phyloP scores from a whole-genome alignment of 805 yeast genomes.

The Ogataea henricii region DNA sequence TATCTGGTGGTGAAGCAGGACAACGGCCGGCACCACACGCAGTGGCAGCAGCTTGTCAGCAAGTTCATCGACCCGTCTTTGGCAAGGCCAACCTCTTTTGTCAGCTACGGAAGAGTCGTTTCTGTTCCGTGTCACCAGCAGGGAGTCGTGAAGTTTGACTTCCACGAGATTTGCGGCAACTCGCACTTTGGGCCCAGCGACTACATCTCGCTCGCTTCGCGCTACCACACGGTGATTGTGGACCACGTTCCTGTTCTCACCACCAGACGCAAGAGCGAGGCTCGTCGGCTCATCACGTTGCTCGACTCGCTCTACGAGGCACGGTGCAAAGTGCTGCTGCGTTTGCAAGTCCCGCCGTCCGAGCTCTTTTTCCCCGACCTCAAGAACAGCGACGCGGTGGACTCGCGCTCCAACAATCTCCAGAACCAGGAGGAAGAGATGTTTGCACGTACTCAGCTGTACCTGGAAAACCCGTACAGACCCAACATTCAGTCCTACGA shows the following conservation, averaged over 20 bases:
- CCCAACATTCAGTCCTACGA: conserved; percentile 69
- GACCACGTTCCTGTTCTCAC: conserved; percentile 64
- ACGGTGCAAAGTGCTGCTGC: conserved; percentile 57
- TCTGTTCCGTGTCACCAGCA: conserved; percentile 43
- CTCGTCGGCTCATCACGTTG: conserved; percentile 64
- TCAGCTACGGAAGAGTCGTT: conserved; percentile 59
- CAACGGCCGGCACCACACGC: conserved; percentile 26
- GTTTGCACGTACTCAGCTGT: conserved; percentile 65
- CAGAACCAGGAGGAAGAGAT: conserved; percentile 65
- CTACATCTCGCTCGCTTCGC: conserved; percentile 66
- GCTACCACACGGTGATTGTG: conserved; percentile 55
- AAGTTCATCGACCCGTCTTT: conserved; percentile 13
- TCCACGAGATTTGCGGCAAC: conserved; percentile 55
- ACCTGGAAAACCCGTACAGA: conserved; percentile 62
- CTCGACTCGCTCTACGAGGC: conserved; percentile 72
- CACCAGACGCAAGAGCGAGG: conserved; percentile 61
- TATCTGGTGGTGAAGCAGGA: conserved; percentile 37
- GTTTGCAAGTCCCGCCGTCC: conserved; percentile 51
- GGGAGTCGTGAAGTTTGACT: conserved; percentile 51
- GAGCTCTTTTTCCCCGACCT: conserved; percentile 64
- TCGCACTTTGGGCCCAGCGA: conserved; percentile 62
- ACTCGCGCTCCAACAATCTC: conserved; percentile 26
- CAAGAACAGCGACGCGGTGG: conserved; percentile 7
- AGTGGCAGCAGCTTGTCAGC: conserved; percentile 41
- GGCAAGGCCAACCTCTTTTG: conserved; percentile 33